Conservation (phyloP, 2,329 filamentous ascomycete species). For the Calycina marina region DNA sequence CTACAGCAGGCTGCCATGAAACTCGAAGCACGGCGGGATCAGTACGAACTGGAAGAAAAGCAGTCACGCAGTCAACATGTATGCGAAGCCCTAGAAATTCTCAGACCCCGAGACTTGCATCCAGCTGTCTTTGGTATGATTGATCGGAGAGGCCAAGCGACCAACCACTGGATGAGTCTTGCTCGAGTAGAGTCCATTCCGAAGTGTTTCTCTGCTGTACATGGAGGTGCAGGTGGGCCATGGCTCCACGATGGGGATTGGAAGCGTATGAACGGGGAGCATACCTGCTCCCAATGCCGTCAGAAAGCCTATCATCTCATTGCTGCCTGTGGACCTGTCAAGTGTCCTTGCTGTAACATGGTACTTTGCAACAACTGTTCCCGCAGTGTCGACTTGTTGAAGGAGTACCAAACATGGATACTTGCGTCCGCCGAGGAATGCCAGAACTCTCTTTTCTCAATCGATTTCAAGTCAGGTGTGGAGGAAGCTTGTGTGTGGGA, state of each 20-base stretch:
- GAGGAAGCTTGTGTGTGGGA: background rate
- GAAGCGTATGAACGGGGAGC: constrained; percentile 11
- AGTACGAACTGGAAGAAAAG: constrained; percentile 10
- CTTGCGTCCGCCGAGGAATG: background rate
- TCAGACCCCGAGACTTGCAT: constrained; percentile 11
- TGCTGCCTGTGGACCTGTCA: constrained; percentile 11
- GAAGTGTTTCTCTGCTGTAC: constrained; percentile 3
- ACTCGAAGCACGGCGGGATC: constrained; percentile 4
- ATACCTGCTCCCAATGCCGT: constrained; percentile 13
- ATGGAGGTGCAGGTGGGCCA: constrained; percentile 6
- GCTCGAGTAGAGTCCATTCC: constrained; percentile 6
- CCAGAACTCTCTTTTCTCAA: background rate
- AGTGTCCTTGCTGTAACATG: constrained; percentile 12
- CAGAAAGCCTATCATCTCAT: constrained; percentile 13
- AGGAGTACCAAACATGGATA: constrained; percentile 12
- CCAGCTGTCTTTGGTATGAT: constrained; percentile 11
- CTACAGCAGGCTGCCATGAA: constrained; percentile 3
- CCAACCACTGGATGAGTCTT: constrained; percentile 14
- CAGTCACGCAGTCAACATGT: constrained; percentile 4
- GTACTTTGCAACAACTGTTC: constrained; percentile 13
- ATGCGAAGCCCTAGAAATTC: constrained; percentile 11
- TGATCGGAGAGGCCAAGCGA: constrained; percentile 9
- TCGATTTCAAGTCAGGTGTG: background rate
- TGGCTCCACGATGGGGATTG: constrained; percentile 14
- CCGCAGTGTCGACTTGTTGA: constrained; percentile 10